These are phyloP conservation scores for Melampsora americana DNA, from an alignment of 1,284 basidiomycete genomes.

Conservation along the genomic window DNA sequence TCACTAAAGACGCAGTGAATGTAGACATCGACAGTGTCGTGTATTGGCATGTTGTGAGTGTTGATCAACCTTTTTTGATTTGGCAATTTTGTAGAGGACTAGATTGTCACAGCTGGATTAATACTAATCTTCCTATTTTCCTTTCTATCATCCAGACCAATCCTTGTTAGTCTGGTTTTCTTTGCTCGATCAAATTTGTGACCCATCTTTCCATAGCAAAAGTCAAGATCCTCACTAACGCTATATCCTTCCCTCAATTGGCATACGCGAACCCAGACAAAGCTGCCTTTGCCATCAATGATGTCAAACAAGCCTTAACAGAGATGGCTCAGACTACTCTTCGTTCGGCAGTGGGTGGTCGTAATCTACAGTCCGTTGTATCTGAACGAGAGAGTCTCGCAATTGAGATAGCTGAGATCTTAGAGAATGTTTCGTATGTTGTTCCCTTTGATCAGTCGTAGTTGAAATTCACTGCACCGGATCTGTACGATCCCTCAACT, in stretches of 20 bases:
- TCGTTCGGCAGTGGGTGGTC: constrained; percentile 63
- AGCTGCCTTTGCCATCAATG: constrained; percentile 84
- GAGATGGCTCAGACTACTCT: constrained; percentile 95
- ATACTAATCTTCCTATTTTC: background rate
- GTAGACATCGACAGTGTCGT: constrained; percentile 14
- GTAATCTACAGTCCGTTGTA: constrained; percentile 57
- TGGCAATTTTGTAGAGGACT: background rate
- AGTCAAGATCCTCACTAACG: too few species aligned
- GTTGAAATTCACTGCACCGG: background rate
- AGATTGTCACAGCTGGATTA: background rate
- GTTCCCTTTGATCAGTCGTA: background rate
- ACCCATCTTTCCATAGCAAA: background rate
- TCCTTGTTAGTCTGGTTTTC: background rate
- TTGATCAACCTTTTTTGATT: background rate
- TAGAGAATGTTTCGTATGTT: constrained; percentile 53
- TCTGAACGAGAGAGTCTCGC: constrained; percentile 91
- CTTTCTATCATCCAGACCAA: background rate
- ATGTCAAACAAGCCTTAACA: constrained; percentile 78
- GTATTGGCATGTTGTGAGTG: constrained; percentile 13
- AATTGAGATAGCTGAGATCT: constrained; percentile 90
- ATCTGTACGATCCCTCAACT: too few species aligned
- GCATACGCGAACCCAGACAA: constrained; percentile 64
- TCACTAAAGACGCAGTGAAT: constrained; percentile 18
- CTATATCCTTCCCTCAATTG: background rate
- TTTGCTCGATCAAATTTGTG: background rate